Percentiles rank a stretch among this genome's conserved stretches.
These are phyloP conservation scores for Fusarium tricinctum DNA, from an alignment of 2,329 filamentous ascomycete species.

Conservation along the genomic window DNA sequence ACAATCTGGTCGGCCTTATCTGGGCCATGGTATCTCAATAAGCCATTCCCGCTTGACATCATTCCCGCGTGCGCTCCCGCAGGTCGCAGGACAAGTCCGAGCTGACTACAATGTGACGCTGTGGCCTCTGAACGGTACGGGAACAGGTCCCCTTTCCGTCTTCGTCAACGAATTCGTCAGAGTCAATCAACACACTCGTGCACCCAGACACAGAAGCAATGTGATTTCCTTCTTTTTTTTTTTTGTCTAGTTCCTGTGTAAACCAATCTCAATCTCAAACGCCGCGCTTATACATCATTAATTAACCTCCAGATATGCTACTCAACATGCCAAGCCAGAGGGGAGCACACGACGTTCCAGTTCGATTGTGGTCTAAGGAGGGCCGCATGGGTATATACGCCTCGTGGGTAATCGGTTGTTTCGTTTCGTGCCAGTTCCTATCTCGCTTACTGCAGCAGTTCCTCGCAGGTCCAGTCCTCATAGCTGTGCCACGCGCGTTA, in stretches of 20 bases:
- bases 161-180: conserved; percentile 11
- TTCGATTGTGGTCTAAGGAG: conserved; percentile 47
- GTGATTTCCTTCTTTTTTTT: conserved; percentile 43
- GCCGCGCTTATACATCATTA: conserved; percentile 56
- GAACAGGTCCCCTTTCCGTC: not conserved
- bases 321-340: conserved; percentile 36
- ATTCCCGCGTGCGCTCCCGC: conserved; percentile 15
- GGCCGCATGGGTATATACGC: conserved; percentile 48
- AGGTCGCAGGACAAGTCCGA: conserved; percentile 4
- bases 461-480: conserved; percentile 99
- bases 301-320: conserved; percentile 43
- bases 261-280: conserved; percentile 52
- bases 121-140: not conserved
- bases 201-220: conserved; percentile 37
- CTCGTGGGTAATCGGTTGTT: conserved; percentile 38
- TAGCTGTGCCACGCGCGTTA: conserved; percentile 71
- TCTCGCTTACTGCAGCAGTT: conserved; percentile 75
- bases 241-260: conserved; percentile 52
- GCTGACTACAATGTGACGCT: conserved; percentile 15
- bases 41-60: conserved; percentile 26
- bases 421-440: conserved; percentile 29
- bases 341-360: conserved; percentile 36
- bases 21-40: conserved; percentile 15
- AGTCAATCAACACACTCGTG: conserved; percentile 28
- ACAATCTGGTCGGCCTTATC: conserved; percentile 24